Conservation (phyloP, 192 early-diverging fungal species). For the Chytriomyces sp. region DNA sequence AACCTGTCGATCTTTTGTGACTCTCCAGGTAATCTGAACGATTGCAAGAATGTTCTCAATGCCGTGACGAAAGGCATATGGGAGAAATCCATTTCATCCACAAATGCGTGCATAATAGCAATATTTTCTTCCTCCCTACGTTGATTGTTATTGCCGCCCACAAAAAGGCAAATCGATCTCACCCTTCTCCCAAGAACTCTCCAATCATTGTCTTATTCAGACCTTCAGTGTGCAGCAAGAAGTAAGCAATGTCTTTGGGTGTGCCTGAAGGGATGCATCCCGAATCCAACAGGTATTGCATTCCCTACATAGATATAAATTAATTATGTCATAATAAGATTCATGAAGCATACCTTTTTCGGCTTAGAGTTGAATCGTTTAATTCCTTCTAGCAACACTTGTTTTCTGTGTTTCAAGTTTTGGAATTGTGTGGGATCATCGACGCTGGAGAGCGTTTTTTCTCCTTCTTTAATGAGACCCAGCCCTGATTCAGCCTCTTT, state of each 20-base stretch:
- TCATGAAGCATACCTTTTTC: constrained; percentile 56
- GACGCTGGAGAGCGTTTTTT: constrained; percentile 23
- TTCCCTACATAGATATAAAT: constrained; percentile 54
- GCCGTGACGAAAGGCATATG: constrained; percentile 76
- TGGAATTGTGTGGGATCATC: constrained; percentile 90
- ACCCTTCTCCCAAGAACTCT: constrained; percentile 92
- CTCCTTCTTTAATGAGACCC: constrained; percentile 45
- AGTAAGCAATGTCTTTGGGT: constrained; percentile 73
- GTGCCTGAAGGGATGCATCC: constrained; percentile 68
- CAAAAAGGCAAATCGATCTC: neutral
- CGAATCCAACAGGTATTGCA: constrained; percentile 70
- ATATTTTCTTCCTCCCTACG: constrained; percentile 82
- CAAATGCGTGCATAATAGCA: constrained; percentile 95
- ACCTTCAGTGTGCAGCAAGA: constrained; percentile 76
- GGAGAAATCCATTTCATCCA: constrained; percentile 84
- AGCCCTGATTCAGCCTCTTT: constrained; percentile 28
- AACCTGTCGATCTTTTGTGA: constrained; percentile 95
- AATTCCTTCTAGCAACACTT: constrained; percentile 75
- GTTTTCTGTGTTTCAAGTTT: constrained; percentile 82
- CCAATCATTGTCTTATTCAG: constrained; percentile 87
- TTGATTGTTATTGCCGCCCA: neutral
- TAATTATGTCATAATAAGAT: neutral
- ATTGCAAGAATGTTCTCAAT: constrained; percentile 79
- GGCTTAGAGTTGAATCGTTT: constrained; percentile 86
- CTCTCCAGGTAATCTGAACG: constrained; percentile 91